Base-by-base conservation (phyloP, 2,329 filamentous ascomycete species). In the Pestalotiopsis fici region DNA sequence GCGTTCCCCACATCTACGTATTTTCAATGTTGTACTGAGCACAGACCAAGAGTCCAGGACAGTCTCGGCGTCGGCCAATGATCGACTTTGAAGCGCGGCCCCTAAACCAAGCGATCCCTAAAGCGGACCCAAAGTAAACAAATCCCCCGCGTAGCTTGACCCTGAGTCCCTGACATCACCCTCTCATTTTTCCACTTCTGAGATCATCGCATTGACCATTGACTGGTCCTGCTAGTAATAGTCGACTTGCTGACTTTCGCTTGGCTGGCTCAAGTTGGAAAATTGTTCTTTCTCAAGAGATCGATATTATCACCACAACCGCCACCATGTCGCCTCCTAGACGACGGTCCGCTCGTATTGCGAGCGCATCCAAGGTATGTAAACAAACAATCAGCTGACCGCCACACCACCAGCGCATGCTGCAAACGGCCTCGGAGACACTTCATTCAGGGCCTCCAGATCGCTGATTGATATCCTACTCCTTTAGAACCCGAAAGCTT, bases 301-400 rank as follows among this genome's bases (percentile, higher is more conserved):
- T 57, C 55, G 55, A 57, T 27, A 25, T 11, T 31, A 63, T 27
- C 65, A 39, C 65, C 65, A 65, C 35, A 67, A 68, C 62, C 65
- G 50, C 67, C 69, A 76, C 39, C 65, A 81, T 80, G 78, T 74
- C 78, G 69, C 68, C 72, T 57, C 71, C 69, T 27, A 70, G 70
- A 66, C 81, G 82, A 74, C 82, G 81, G 66, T 83, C 82, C 65
- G 80, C 80, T 74, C 81, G 81, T 71, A 72, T 83, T 69, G 81
- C 81, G 67, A 82, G 80, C 71, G 70, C 74, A 67, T 73, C 76
- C 59, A 78, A 79, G 78, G 81, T 82, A 73, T 71, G 77, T 71
- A 68, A 70, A 71, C 67, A 71, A 69, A 66, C 68, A n/a, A 23
- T 54, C 5, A 11, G 12, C 47, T 55, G 39, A 15, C 11, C 25